Evolutionary conservation across 2,329 filamentous ascomycete genomes (phyloP).

Genomic region (Diaporthe caulivora): DNA sequence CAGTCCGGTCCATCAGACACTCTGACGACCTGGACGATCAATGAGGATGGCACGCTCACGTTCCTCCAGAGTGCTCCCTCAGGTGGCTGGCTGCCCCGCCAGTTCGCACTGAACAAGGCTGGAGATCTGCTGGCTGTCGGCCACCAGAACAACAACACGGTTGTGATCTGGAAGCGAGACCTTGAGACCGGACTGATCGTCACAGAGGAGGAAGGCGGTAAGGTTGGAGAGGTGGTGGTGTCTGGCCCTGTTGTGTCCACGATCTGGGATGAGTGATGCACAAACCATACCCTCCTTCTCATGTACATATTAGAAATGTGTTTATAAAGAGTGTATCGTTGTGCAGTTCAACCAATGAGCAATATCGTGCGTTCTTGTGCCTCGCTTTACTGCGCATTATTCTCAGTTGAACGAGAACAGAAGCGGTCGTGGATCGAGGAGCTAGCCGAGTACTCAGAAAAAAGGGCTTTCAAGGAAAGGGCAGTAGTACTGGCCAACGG

Average conservation of each 20-base stretch:
- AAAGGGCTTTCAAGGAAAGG: too few relatives aligned
- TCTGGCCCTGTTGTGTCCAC: constrained; percentile 41
- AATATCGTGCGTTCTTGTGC: background rate
- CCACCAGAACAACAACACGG: constrained; percentile 71
- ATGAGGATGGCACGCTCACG: constrained; percentile 63
- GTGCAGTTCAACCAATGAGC: background rate
- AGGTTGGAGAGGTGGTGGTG: constrained; percentile 39
- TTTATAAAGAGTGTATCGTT: background rate
- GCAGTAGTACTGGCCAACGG: too few relatives aligned
- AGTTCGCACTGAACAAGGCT: constrained; percentile 74
- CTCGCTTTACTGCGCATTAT: background rate
- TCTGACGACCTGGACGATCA: constrained; percentile 71
- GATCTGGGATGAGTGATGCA: constrained; percentile 40
- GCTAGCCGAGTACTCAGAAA: too few relatives aligned
- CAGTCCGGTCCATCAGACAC: constrained; percentile 66
- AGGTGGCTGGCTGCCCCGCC: constrained; percentile 74
- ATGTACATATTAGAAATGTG: background rate
- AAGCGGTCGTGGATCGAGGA: too few relatives aligned
- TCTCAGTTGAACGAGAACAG: too few relatives aligned
- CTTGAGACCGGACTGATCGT: constrained; percentile 67
- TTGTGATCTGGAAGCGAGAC: constrained; percentile 73
- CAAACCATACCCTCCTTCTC: background rate
- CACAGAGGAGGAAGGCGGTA: constrained; percentile 41
- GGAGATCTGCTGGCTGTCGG: constrained; percentile 75
- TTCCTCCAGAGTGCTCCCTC: constrained; percentile 70